Percentiles rank a stretch among this genome's conserved stretches.
These are phyloP conservation scores for Elongisporangium prolatum DNA, from an alignment of 352 stramenopile species.

Conservation along the genomic window DNA sequence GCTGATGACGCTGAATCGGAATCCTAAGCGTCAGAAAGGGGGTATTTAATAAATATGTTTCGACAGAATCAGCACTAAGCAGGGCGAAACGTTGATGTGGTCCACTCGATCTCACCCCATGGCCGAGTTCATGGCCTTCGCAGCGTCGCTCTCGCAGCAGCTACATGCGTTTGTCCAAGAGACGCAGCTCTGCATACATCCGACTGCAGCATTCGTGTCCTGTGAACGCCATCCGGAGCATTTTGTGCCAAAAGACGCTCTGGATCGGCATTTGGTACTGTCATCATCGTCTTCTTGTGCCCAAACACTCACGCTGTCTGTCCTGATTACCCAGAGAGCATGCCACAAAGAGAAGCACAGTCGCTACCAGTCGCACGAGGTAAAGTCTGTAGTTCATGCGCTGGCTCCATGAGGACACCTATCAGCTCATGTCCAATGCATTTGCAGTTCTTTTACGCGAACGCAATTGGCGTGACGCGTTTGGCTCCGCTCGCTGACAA, in stretches of 20 bases:
- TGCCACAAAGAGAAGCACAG: constrained; percentile 2
- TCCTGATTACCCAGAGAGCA: not conserved
- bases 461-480: constrained; percentile 1
- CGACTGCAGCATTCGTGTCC: constrained; percentile 25
- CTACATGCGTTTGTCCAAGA: not conserved
- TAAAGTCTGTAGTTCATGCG: not conserved
- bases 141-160: not conserved
- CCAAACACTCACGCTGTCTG: not conserved
- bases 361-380: not conserved
- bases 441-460: not conserved
- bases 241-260: constrained; percentile 26
- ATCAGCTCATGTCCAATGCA: not conserved
- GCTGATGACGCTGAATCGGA: not conserved
- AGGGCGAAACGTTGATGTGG: no score
- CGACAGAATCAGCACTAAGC: no score
- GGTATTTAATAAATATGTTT: no score
- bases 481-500: no score
- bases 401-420: not conserved
- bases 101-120: no score
- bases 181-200: constrained; percentile 8
- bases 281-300: not conserved
- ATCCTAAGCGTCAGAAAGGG: no score
- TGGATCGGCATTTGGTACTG: constrained; percentile 41
- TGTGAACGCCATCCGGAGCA: constrained; percentile 25
- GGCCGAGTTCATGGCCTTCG: not conserved